Evolutionary conservation across 495 filamentous ascomycete species (phyloP), one percentile per base, ranked within the genome.

Genomic region (Penicillium taxi): DNA sequence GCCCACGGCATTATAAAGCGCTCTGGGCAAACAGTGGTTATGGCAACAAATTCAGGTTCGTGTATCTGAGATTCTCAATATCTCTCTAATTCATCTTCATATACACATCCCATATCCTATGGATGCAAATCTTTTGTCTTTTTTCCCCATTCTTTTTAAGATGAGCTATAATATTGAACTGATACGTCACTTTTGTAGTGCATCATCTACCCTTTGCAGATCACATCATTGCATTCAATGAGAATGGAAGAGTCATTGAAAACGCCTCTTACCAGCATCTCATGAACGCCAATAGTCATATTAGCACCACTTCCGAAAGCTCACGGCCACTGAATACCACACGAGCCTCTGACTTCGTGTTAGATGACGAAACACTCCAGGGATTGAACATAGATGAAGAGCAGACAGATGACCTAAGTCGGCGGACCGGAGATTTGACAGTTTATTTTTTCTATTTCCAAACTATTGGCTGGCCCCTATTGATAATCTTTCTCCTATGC

Each of bases 21-120:
- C 23, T 50, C 48, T 9, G 26, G 26, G 1, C 47, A 40, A 28
- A 56, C 51, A 16, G 46, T 53, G 6, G 48, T 64, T 19, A 29
- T 64, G 23, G 49, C 47, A 4, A 61, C 58, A 22, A 56, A 63
- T 15, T 63, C 61, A 28, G 44, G 48, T 52, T 16, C 6, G 48
- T 21, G n/a, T n/a, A n/a, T n/a, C n/a, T n/a, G n/a, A n/a, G 14
- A 9, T 21, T 33, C 2, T 4, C 5, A 17, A 43, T 13, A 6
- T 6, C 3, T 4, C 9, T 14, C 28, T 44, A 58, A 11, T 11
- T 24, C 22, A 24, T 24, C 22, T 6, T 24, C 22, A n/a, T n/a
- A n/a, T n/a, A n/a, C n/a, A n/a, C n/a, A n/a, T n/a, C n/a, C n/a
- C n/a, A n/a, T n/a, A n/a, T n/a, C n/a, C n/a, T n/a, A n/a, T n/a